Base-by-base conservation (phyloP, 1,284 basidiomycete genomes). In the Pholiota adiposa region DNA sequence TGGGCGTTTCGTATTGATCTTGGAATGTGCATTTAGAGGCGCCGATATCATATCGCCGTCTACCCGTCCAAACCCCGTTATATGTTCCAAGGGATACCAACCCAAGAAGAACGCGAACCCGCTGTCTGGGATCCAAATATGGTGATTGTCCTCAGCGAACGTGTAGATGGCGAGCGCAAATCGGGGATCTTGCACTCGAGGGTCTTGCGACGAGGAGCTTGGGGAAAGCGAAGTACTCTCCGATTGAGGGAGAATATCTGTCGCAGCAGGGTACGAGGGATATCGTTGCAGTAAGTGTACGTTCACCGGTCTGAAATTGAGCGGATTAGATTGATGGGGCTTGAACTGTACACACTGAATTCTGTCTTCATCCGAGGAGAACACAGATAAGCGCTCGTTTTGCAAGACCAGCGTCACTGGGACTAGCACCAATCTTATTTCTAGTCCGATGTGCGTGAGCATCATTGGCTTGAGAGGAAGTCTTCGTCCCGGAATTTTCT, bases 401-500 rank as follows among this genome's bases (percentile, higher is more conserved):
- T 23, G 29, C 4, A 19, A 4, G 9, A 46, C 18, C 25, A 48
- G 31, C 14, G 23, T 21, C 46, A 48, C 18, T 16, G 41, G 44
- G 21, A 38, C 21, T 8, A 58, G 25, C 14, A 53, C 29, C n/a
- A 54, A 19, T 18, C 43, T 43, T 18, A 59, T 43, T 4, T 36
- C 41, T 19, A 62, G 16, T 11, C 61, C 61, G 11, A 62, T 54
- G n/a, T 62, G 61, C 3, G 56, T 59, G 23, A 62, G 61, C 12
- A 51, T 44, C 53, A 52, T 62, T 0, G 61, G 61, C 53, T 62
- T 50, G 2, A n/a, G 27, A 7, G 43, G 51, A 21, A 29, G 36
- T 14, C 56, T 56, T 4, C 19, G 41, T 38, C 27, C 34, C 21
- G 31, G 27, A 5, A 36, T 33, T n/a, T 21, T 27, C 18, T 23